These are phyloP conservation scores for Fusarium sp. DNA, from an alignment of 2,329 filamentous ascomycete species.

Conservation along the genomic window DNA sequence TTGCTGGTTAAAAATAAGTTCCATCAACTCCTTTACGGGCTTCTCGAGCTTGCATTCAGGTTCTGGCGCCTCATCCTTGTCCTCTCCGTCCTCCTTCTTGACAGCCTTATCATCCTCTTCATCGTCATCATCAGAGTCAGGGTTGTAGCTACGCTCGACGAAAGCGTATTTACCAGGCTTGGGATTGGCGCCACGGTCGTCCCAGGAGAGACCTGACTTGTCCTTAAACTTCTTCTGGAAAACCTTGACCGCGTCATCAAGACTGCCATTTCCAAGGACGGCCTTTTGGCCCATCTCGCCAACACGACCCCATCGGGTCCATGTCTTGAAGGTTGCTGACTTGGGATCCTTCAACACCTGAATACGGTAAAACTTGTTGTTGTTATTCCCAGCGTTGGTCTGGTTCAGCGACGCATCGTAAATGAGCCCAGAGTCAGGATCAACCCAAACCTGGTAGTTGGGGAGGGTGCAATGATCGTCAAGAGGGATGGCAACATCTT, in stretches of 20 bases:
- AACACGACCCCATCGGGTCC: slow-evolving; percentile 87
- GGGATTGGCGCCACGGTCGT: slow-evolving; percentile 64
- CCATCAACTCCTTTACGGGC: slow-evolving; percentile 76
- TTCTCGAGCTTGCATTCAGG: slow-evolving; percentile 68
- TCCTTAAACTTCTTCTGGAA: slow-evolving; percentile 73
- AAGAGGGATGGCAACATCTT: slow-evolving; percentile 61
- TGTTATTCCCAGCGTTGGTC: slow-evolving; percentile 77
- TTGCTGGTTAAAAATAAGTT: slow-evolving; percentile 84
- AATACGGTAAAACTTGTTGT: slow-evolving; percentile 86
- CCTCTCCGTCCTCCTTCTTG: slow-evolving; percentile 55
- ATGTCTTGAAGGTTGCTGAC: slow-evolving; percentile 65
- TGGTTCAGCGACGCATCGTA: slow-evolving; percentile 86
- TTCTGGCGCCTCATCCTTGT: slow-evolving; percentile 50
- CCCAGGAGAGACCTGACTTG: slow-evolving; percentile 71
- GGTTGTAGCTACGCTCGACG: slow-evolving; percentile 81
- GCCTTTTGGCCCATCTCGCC: slow-evolving; percentile 67
- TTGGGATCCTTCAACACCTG: slow-evolving; percentile 66
- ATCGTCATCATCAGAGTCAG: slow-evolving; percentile 70
- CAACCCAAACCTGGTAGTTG: slow-evolving; percentile 72
- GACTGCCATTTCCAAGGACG: slow-evolving; percentile 56
- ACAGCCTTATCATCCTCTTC: slow-evolving; percentile 48
- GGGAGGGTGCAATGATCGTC: slow-evolving; percentile 59
- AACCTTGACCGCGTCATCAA: slow-evolving; percentile 59
- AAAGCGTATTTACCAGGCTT: slow-evolving; percentile 81
- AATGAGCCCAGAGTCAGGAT: slow-evolving; percentile 70